Percentiles rank a stretch among this genome's conserved stretches.
Conservation (phyloP, 2,329 filamentous ascomycete genomes). For the Pezicula carpinea region DNA sequence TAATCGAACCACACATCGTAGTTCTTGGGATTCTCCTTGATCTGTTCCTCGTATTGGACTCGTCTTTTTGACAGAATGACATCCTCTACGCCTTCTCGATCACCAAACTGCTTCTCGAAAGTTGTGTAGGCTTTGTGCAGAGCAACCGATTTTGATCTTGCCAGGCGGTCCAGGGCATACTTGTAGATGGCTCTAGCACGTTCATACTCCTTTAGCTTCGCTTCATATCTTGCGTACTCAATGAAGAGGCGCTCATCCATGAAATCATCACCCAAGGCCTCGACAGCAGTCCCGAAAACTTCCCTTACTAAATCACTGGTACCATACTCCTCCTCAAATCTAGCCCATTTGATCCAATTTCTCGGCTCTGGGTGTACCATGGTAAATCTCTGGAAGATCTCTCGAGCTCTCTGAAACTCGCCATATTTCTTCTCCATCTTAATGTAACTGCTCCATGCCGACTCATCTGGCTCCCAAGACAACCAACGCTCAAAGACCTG, state of each 20-base stretch:
- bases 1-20: constrained; percentile 98
- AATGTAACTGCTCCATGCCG: constrained; percentile 93
- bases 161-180: constrained; percentile 87
- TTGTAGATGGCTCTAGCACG: constrained; percentile 94
- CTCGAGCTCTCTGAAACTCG: constrained; percentile 84
- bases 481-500: constrained; percentile 98
- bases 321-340: constrained; percentile 93
- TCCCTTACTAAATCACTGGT: constrained; percentile 89
- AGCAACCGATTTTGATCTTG: constrained; percentile 76
- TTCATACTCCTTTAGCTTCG: constrained; percentile 92
- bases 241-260: constrained; percentile 96
- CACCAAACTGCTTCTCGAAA: constrained; percentile 97
- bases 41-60: constrained; percentile 88
- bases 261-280: constrained; percentile 87
- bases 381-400: constrained; percentile 86
- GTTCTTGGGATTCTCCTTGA: constrained; percentile 91
- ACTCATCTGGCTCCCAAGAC: constrained; percentile 95
- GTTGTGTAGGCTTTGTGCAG: constrained; percentile 94
- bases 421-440: constrained; percentile 94
- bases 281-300: constrained; percentile 83
- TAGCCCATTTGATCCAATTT: constrained; percentile 99
- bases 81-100: constrained; percentile 88
- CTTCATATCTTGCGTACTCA: constrained; percentile 90
- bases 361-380: constrained; percentile 88
- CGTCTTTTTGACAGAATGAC: constrained; percentile 92